Evolutionary conservation across 192 early-diverging fungal genomes (phyloP).

Genomic region (Coemansia brasiliensis): DNA sequence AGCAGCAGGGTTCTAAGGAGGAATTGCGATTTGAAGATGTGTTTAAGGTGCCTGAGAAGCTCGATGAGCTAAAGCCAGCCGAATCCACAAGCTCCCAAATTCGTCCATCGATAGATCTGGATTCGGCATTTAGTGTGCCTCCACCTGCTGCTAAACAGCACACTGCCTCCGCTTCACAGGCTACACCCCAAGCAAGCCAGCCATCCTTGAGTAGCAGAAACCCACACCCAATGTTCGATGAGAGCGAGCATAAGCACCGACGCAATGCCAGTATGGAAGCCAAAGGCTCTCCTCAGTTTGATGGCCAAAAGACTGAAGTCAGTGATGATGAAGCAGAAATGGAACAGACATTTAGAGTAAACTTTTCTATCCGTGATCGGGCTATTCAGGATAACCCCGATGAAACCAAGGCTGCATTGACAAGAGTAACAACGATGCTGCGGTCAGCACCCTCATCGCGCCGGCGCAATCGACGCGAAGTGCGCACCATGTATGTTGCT

Average conservation of each 20-base stretch:
- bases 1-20: background rate
- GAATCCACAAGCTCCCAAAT: background rate
- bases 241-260: slow-evolving; percentile 13
- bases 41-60: slow-evolving; percentile 4
- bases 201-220: background rate
- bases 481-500: slow-evolving; percentile 50
- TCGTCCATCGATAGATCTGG: slow-evolving; percentile 20
- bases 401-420: slow-evolving; percentile 44
- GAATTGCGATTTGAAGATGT: slow-evolving; percentile 16
- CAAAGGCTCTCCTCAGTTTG: slow-evolving; percentile 3
- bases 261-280: slow-evolving; percentile 28
- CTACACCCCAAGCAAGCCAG: no score
- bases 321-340: slow-evolving; percentile 10
- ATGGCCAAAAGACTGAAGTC: slow-evolving; percentile 1
- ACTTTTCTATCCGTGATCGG: slow-evolving; percentile 48
- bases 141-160: background rate
- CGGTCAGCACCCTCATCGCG: slow-evolving; percentile 26
- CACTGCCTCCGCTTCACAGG: no score
- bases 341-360: slow-evolving; percentile 40
- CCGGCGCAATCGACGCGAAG: slow-evolving; percentile 40
- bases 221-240: background rate
- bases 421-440: slow-evolving; percentile 43
- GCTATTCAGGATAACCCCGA: slow-evolving; percentile 53
- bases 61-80: background rate
- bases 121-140: slow-evolving; percentile 41